Base-by-base conservation (phyloP, 2,329 filamentous ascomycete species). In the Bipolaris victoriae region DNA sequence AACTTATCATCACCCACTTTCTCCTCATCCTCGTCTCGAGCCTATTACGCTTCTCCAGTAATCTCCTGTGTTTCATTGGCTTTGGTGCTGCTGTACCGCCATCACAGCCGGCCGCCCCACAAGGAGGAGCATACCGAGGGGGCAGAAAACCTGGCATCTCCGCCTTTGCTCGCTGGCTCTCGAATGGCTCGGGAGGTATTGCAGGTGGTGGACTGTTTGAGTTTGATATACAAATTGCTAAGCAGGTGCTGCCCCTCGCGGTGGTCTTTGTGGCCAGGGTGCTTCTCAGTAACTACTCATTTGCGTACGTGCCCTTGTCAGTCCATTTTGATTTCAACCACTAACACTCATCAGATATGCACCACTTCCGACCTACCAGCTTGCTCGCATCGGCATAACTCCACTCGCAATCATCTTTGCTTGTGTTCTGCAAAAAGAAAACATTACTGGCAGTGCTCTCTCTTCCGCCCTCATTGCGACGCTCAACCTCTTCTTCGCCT, bases 151-250 rank as follows among this genome's bases (percentile, higher is more conserved):
- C 62, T n/a, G 61, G 62, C 3, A 41, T 64, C n/a, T 55, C 41
- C n/a, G 67, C 62, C 10, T 68, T 78, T 54, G 64, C 60, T n/a
- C 68, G 64, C 47, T 76, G 77, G 76, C 55, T 81, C 60, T 52
- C 67, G 11, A 74, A 74, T 53, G 77, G 78, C 10, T 78, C 77
- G 0, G 79, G 80, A 3, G 81, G 81, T 15, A 82, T 83, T 58
- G 80, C 82, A 31, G 82, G 82, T n/a, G 82, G 82, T 16, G 81
- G 83, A 7, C 64, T 84, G 3, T 81, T 85, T 52, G 82, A 84
- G 59, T 83, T 84, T 52, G 81, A 84, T 52, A 73, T 71, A 57
- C 67, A 74, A 37, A 75, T 80, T n/a, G 81, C 77, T 1, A 79
- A 78, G 57, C 78, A 80, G 53, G 79, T 81, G 18, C 68, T 84